Base-by-base conservation (phyloP, 768 basidiomycete species). In the Termitomyces eurrhizus region DNA sequence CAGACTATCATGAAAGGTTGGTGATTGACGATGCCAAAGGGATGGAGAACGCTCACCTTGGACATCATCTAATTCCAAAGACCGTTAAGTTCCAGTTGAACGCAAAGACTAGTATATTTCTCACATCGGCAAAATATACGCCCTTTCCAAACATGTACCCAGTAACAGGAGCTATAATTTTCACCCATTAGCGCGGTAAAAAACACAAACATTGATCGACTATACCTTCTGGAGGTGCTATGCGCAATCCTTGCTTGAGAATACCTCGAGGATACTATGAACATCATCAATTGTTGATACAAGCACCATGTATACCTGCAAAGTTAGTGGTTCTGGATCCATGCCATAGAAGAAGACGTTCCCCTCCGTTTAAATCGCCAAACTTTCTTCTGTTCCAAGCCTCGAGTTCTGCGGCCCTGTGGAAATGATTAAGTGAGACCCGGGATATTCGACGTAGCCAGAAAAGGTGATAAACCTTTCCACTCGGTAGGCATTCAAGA, bases 121-220 rank as follows among this genome's bases (percentile, higher is more conserved):
- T 67, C 62, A 83, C 83, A 70, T 86, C 84, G 5, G 85, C 84
- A 57, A 87, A 84, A 68, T 87, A 86, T 39, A 85, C 82, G 48
- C 83, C 85, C 70, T 86, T 86, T 56, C 85, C 85, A 67, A 86
- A 86, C 85, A 86, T 87, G 67, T 84, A 84, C 66, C 80, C 82
- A 63, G 78, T 80, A 29, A 80, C 79, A 57, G 80, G 81, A 7
- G 82, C 82, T 80, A 58, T 18, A 59, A 36, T 56, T 6, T 59
- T 39, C 13, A 16, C 16, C 12, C 32, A 44, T 62, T 18, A 62
- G 37, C n/a, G 26, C 9, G 7, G n/a, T 7, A 14, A 11, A 29
- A n/a, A 53, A 24, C 2, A 11, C 50, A 48, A 11, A 59, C 7
- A 4, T 37, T 24, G 21, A 39, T 45, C 11, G n/a, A 12, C 16